Evolutionary conservation across 2,329 filamentous ascomycete species (phyloP).

Genomic region (Metarhizium album): DNA sequence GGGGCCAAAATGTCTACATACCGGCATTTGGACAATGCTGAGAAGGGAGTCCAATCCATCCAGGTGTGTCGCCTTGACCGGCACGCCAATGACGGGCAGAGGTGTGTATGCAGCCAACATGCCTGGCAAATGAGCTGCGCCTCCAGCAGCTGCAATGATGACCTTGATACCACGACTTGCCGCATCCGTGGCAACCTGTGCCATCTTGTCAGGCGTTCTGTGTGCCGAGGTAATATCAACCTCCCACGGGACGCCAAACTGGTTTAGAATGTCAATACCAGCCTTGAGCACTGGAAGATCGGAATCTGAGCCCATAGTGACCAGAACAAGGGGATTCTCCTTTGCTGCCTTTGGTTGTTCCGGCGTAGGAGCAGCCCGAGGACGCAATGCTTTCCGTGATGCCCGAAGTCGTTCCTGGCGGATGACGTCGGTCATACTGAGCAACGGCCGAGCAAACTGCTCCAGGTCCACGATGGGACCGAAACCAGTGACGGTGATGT

Average conservation of each 20-base stretch:
- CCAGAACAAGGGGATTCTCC: conserved; percentile 49
- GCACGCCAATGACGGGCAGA: conserved; percentile 67
- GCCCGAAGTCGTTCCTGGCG: conserved; percentile 41
- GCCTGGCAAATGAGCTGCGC: conserved; percentile 63
- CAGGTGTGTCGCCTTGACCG: conserved; percentile 61
- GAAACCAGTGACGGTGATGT: conserved; percentile 70
- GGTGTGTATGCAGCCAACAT: conserved; percentile 63
- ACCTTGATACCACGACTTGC: conserved; percentile 57
- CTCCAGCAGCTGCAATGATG: conserved; percentile 66
- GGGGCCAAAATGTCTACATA: conserved; percentile 20
- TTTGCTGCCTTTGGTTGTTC: conserved; percentile 8
- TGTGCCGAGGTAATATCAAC: conserved; percentile 72
- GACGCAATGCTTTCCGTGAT: conserved; percentile 26
- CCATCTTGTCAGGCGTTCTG: conserved; percentile 62
- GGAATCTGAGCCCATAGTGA: conserved; percentile 79
- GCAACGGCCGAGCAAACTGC: conserved; percentile 52
- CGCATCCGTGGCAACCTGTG: conserved; percentile 52
- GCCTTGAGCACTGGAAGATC: conserved; percentile 59
- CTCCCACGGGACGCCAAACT: conserved; percentile 63
- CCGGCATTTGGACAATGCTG: conserved; percentile 70
- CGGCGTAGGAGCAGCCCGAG: conserved; percentile 9
- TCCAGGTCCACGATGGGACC: conserved; percentile 55
- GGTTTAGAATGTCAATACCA: conserved; percentile 54
- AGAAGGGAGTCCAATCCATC: conserved; percentile 62
- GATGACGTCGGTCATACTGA: conserved; percentile 52